These are phyloP conservation scores for Drechslera avenae DNA, from an alignment of 2,329 filamentous ascomycete species.

Conservation along the genomic window DNA sequence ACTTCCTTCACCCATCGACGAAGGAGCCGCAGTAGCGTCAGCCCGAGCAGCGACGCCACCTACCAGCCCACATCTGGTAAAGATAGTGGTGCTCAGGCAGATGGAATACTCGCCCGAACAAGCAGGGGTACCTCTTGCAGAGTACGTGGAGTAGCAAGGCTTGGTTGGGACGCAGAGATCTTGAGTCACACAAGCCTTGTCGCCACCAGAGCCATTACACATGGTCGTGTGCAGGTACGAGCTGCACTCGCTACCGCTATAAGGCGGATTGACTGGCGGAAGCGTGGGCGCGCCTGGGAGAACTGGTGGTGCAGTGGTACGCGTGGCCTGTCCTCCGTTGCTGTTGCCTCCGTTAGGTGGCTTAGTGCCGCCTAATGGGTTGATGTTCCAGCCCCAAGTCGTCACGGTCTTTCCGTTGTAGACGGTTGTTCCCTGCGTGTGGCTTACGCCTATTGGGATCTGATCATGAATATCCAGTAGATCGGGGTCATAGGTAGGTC, in stretches of 20 bases:
- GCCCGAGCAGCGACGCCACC: not conserved
- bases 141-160: conserved; percentile 1
- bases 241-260: no score
- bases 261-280: no score
- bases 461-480: not conserved
- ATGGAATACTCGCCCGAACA: conserved; percentile 4
- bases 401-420: no score
- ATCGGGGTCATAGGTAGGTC: not conserved
- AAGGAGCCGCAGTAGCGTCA: not conserved
- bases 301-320: no score
- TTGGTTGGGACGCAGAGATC: not conserved
- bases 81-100: conserved; percentile 1
- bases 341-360: no score
- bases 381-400: no score
- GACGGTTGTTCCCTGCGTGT: no score
- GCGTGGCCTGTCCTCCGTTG: no score
- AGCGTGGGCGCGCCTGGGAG: no score
- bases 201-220: not conserved
- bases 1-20: not conserved
- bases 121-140: not conserved
- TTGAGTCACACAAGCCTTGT: not conserved
- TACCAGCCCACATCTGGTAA: not conserved
- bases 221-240: not conserved
- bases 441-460: no score
- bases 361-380: no score